A percentile compares a stretch with the other conserved stretches of the same genome.
phyloP scores from a whole-genome alignment of 2,329 filamentous ascomycete species.

The Ustilaginoidea virens region DNA sequence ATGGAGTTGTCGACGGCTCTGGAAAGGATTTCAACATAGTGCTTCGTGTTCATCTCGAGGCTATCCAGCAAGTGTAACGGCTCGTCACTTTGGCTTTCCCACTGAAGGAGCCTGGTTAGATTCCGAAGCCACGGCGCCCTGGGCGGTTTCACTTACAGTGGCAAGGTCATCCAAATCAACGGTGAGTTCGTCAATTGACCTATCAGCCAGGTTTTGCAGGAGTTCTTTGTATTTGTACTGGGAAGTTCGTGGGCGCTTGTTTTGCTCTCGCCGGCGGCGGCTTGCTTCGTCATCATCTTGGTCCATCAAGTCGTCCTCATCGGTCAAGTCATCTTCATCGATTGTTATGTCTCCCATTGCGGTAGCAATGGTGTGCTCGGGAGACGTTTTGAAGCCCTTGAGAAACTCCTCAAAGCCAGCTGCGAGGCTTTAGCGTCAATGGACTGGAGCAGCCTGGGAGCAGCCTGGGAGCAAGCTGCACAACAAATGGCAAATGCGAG shows the following conservation, averaged over 20 bases:
- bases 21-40: slow-evolving; percentile 87
- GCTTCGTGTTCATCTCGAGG: slow-evolving; percentile 81
- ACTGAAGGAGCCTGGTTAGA: slow-evolving; percentile 33
- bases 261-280: slow-evolving; percentile 32
- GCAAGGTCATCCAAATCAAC: slow-evolving; percentile 84
- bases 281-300: slow-evolving; percentile 54
- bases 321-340: slow-evolving; percentile 71
- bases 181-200: slow-evolving; percentile 58
- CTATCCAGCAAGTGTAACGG: slow-evolving; percentile 58
- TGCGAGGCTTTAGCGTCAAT: slow-evolving; percentile 17
- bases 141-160: slow-evolving; percentile 33
- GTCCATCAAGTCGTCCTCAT: slow-evolving; percentile 90
- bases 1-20: slow-evolving; percentile 76
- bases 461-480: neutral
- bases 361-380: slow-evolving; percentile 55
- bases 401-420: slow-evolving; percentile 81
- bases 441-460: neutral
- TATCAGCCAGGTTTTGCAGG: slow-evolving; percentile 75
- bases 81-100: slow-evolving; percentile 55
- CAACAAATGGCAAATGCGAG: neutral
- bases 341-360: slow-evolving; percentile 76
- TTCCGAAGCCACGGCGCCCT: neutral
- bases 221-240: slow-evolving; percentile 80
- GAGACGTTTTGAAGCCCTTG: slow-evolving; percentile 70
- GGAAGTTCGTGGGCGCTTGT: slow-evolving; percentile 34